Evolutionary conservation across 257 asterid genomes (phyloP), one percentile per base, ranked within the genome.

Genomic region (Gentiana straminea): DNA sequence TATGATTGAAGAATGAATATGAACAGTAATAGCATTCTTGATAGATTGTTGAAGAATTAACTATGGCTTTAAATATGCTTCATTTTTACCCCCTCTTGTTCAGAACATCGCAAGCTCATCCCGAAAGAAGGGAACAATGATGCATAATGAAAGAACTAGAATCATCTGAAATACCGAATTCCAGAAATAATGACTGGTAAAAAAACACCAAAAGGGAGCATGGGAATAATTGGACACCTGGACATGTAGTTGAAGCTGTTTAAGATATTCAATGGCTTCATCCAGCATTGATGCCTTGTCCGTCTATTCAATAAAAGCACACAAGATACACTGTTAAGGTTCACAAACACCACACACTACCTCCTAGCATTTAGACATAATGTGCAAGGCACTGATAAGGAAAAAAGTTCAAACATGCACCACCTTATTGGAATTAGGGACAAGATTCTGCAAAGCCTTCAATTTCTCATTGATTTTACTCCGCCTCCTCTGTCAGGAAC

Each of bases 201-300:
- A 24, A 5, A 13, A 5, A 33, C 4, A 35, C 35, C 45, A 58
- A 2, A 13, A 13, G 48, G 9, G 58, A 38, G 34, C 1, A 54
- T 9, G 13, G 63, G 39, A 52, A 49, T 67, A 73, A 70, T 57
- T 52, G 8, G 55, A 63, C 61, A 89, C 98, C 97, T 92, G 98
- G 57, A 92, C 97, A 85, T 88, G 95, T 47, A 85, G 82, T 66
- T 88, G 98, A 56, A 92, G 95, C 80, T 92, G 97, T 72, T 92
- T 92, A 66, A 92, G 82, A 73, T 92, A 88, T 68, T 88, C 98
- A 62, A 92, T 92, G 61, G 95, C 95, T 73, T 88, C 97, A 66
- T 92, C 97, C 83, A 92, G 68, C 97, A 92, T 88, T 4, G 98
- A 92, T 63, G 97, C 97, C 76, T 92, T 92, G 72, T 92, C 97